These are phyloP conservation scores for Anthostomella pinea DNA, from an alignment of 2,329 filamentous ascomycete genomes.

Conservation along the genomic window DNA sequence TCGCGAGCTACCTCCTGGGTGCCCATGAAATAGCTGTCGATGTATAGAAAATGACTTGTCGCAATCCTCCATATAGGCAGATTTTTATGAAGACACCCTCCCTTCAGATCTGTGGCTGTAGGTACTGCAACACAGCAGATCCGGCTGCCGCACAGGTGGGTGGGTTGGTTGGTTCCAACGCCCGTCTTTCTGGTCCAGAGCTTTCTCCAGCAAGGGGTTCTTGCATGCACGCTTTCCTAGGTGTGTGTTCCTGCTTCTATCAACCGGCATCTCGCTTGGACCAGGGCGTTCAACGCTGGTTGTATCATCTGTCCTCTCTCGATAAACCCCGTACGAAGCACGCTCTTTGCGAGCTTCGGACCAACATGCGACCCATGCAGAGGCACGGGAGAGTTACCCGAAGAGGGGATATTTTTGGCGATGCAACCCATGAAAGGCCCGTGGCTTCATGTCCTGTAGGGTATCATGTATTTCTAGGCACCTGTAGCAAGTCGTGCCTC, in stretches of 20 bases:
- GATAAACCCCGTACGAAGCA: too few relatives aligned
- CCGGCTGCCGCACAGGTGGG: conserved; percentile 9
- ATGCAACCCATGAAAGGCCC: neutral
- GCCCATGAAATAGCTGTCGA: too few relatives aligned
- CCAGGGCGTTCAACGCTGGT: too few relatives aligned
- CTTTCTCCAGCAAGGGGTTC: conserved; percentile 1
- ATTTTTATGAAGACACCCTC: conserved; percentile 5
- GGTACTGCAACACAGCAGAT: conserved; percentile 12
- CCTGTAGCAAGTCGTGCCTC: conserved; percentile 1
- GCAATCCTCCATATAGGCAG: too few relatives aligned
- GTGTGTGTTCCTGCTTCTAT: neutral
- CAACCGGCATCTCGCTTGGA: neutral
- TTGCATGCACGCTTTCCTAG: conserved; percentile 3
- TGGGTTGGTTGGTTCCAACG: conserved; percentile 9
- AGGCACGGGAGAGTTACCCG: too few relatives aligned
- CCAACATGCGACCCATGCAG: conserved; percentile 1
- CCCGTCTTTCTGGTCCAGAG: conserved; percentile 4
- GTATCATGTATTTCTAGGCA: neutral
- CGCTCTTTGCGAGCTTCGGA: too few relatives aligned
- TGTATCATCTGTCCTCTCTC: too few relatives aligned
- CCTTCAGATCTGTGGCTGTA: conserved; percentile 14
- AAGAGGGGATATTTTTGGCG: conserved; percentile 4
- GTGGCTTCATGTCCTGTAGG: neutral
- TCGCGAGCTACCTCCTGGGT: too few relatives aligned
- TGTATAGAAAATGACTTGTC: too few relatives aligned